phyloP scores from a whole-genome alignment of 148 eudicot genomes.

The Nepenthes mirabilis region DNA sequence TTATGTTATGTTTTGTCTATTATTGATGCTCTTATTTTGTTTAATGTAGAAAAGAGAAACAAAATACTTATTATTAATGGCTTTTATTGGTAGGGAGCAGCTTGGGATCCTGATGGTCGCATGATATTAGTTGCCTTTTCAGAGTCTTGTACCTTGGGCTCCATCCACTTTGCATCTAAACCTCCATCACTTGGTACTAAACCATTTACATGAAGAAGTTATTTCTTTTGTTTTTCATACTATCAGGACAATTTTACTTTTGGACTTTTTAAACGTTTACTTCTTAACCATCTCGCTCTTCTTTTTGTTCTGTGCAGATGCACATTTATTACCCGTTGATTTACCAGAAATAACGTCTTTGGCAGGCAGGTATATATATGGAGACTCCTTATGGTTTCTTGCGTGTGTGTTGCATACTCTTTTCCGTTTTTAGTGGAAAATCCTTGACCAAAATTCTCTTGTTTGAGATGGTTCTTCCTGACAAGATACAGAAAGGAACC shows the following conservation, averaged over 20 bases:
- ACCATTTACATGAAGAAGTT: not conserved
- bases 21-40: no score
- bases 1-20: no score
- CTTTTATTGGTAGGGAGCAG: slow-evolving; percentile 53
- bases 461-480: no score
- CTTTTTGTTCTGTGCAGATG: slow-evolving; percentile 42
- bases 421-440: not conserved
- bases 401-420: not conserved
- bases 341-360: slow-evolving; percentile 67
- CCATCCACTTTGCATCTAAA: slow-evolving; percentile 89
- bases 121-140: slow-evolving; percentile 85
- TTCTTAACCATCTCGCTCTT: not conserved
- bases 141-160: slow-evolving; percentile 68
- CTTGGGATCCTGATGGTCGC: slow-evolving; percentile 97
- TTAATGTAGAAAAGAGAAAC: no score
- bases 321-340: slow-evolving; percentile 84
- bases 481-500: no score
- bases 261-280: not conserved
- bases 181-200: slow-evolving; percentile 89
- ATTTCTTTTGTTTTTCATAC: not conserved
- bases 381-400: not conserved
- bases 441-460: not conserved
- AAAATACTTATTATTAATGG: not conserved
- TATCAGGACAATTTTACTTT: not conserved
- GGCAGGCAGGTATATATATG: slow-evolving; percentile 48